phyloP scores from a whole-genome alignment of 352 stramenopile genomes.

The Globisporangium paroecandrum region DNA sequence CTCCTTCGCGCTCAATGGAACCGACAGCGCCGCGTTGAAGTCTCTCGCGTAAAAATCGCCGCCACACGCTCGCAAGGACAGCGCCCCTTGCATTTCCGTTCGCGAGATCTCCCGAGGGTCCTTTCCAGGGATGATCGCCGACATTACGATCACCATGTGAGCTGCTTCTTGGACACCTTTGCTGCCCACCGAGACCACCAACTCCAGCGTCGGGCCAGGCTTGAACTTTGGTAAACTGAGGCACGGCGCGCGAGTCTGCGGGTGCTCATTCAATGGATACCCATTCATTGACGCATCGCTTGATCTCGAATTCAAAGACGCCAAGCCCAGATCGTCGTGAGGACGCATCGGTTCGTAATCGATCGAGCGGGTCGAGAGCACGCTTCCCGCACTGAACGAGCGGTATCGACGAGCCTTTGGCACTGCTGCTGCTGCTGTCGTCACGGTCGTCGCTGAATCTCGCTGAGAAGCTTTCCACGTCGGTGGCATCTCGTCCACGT shows the following conservation, averaged over 20 bases:
- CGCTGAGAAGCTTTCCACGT: slow-evolving; percentile 21
- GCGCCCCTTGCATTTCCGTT: slow-evolving; percentile 69
- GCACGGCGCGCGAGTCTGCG: slow-evolving; percentile 43
- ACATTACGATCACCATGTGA: slow-evolving; percentile 78
- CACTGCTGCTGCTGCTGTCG: not conserved
- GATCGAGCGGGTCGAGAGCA: slow-evolving; percentile 43
- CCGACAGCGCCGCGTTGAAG: slow-evolving; percentile 68
- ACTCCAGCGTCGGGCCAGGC: slow-evolving; percentile 53
- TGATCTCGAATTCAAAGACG: slow-evolving; percentile 32
- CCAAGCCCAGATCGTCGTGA: slow-evolving; percentile 43
- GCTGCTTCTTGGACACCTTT: slow-evolving; percentile 60
- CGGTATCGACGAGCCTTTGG: slow-evolving; percentile 29
- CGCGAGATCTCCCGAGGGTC: slow-evolving; percentile 58
- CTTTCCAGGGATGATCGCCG: slow-evolving; percentile 45
- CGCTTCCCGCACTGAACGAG: slow-evolving; percentile 66
- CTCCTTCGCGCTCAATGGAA: slow-evolving; percentile 55
- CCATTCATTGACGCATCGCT: slow-evolving; percentile 13
- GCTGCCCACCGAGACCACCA: slow-evolving; percentile 74
- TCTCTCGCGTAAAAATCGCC: slow-evolving; percentile 75
- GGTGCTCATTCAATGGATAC: slow-evolving; percentile 21
- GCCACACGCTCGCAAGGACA: slow-evolving; percentile 66
- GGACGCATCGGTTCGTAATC: slow-evolving; percentile 23
- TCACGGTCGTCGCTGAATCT: slow-evolving; percentile 6
- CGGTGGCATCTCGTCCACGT: slow-evolving; percentile 24
- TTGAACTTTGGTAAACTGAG: slow-evolving; percentile 71